Evolutionary conservation across 345 rosid species (phyloP).

Genomic region (Salix purpurea): DNA sequence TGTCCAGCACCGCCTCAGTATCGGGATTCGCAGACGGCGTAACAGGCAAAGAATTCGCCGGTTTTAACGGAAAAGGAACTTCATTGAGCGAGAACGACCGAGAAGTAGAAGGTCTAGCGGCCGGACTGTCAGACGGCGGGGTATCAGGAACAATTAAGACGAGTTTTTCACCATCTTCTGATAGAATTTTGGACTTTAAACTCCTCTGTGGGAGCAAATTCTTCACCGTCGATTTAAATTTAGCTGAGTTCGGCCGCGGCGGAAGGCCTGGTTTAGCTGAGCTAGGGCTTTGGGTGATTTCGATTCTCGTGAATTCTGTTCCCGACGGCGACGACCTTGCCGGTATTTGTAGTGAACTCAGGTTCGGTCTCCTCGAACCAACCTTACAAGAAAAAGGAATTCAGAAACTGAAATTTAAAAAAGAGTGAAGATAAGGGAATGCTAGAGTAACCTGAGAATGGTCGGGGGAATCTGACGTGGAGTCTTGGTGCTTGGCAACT

Average conservation of each 20-base stretch:
- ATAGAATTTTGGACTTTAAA: constrained; percentile 27
- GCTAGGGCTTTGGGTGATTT: constrained; percentile 35
- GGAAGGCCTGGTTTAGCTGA: constrained; percentile 38
- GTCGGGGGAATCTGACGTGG: neutral
- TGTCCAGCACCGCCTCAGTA: constrained; percentile 23
- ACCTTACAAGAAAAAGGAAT: neutral
- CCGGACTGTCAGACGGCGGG: constrained; percentile 30
- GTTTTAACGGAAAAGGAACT: constrained; percentile 36
- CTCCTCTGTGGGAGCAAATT: constrained; percentile 43
- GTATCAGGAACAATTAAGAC: constrained; percentile 39
- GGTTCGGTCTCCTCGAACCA: neutral
- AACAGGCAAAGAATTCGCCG: constrained; percentile 38
- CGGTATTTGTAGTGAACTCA: constrained; percentile 6
- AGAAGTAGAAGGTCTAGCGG: constrained; percentile 36
- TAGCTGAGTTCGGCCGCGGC: constrained; percentile 49
- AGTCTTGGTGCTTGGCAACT: neutral
- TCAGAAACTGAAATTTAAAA: neutral
- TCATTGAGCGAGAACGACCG: constrained; percentile 46
- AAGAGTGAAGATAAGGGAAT: neutral
- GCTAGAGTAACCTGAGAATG: neutral
- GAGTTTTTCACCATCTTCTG: constrained; percentile 35
- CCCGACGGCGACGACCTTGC: constrained; percentile 35
- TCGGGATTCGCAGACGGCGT: constrained; percentile 35
- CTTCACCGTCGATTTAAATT: constrained; percentile 36
- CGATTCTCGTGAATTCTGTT: constrained; percentile 24